These are phyloP conservation scores for Didymella pinodella DNA, from an alignment of 2,329 filamentous ascomycete genomes.

Conservation along the genomic window DNA sequence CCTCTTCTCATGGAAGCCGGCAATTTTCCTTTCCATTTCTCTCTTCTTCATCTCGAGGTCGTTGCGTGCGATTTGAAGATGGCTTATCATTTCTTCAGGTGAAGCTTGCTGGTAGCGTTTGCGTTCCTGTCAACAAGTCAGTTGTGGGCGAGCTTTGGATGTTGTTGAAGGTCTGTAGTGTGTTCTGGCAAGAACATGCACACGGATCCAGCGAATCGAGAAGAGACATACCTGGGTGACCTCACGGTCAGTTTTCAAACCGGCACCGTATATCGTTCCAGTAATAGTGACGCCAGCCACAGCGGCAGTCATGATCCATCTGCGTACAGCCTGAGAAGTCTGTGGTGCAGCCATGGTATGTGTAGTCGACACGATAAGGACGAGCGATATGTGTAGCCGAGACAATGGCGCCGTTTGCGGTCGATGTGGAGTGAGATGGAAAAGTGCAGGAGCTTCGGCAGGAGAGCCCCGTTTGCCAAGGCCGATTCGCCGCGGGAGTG, in stretches of 20 bases:
- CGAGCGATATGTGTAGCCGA: background rate
- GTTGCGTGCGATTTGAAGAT: conserved; percentile 60
- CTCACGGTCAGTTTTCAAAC: conserved; percentile 63
- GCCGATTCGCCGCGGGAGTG: conserved; percentile 36
- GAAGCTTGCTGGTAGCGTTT: conserved; percentile 60
- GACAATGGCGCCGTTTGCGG: conserved; percentile 9
- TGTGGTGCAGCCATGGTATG: conserved; percentile 36
- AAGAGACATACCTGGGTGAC: conserved; percentile 56
- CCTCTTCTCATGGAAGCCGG: conserved; percentile 30
- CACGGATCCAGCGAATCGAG: background rate
- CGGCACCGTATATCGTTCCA: conserved; percentile 67
- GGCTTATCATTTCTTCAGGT: conserved; percentile 63
- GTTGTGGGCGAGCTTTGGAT: background rate
- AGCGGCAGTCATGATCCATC: conserved; percentile 62
- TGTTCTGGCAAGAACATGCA: no score
- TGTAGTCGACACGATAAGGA: background rate
- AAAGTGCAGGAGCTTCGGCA: conserved; percentile 22
- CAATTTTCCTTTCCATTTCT: conserved; percentile 65
- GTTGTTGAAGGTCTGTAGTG: background rate
- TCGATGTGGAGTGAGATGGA: conserved; percentile 12
- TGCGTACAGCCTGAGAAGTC: conserved; percentile 48
- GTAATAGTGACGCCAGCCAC: conserved; percentile 65
- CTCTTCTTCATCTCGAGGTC: conserved; percentile 60
- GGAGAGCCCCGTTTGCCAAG: conserved; percentile 27
- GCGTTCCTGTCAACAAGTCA: conserved; percentile 48